Percentiles rank a stretch among this genome's conserved stretches.
Evolutionary conservation across 192 early-diverging fungal genomes (phyloP).

Genomic region (Chytriomyces confervae): DNA sequence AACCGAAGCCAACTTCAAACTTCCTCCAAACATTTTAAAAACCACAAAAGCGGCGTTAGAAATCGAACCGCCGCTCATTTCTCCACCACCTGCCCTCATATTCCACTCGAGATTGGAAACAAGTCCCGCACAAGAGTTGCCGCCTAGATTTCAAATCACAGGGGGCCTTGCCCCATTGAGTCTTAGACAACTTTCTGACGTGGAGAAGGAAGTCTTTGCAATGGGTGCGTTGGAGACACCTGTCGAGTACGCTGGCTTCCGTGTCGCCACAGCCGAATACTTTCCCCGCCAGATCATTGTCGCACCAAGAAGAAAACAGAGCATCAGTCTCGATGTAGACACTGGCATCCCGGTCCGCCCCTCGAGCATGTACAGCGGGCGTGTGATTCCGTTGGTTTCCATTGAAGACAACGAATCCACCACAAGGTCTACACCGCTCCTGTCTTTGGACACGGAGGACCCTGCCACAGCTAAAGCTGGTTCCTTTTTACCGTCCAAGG

Average conservation of each 20-base stretch:
- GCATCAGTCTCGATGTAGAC: neutral
- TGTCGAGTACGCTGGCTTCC: neutral
- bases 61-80: neutral
- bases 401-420: neutral
- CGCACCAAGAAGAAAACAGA: conserved; percentile 5
- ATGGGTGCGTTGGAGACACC: too few species aligned
- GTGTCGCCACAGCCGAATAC: neutral
- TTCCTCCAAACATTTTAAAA: conserved; percentile 14
- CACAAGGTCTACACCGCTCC: neutral
- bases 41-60: neutral
- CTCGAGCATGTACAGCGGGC: neutral
- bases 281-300: neutral
- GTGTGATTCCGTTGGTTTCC: neutral
- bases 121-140: neutral
- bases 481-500: neutral
- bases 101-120: neutral
- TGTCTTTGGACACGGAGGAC: too few species aligned
- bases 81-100: neutral
- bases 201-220: too few species aligned
- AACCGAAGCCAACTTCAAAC: conserved; percentile 29
- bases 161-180: neutral
- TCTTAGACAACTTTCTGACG: neutral
- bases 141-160: neutral
- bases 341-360: neutral
- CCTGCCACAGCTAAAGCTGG: neutral